phyloP scores from a whole-genome alignment of 1,284 basidiomycete species.

The Trametes polyzona region DNA sequence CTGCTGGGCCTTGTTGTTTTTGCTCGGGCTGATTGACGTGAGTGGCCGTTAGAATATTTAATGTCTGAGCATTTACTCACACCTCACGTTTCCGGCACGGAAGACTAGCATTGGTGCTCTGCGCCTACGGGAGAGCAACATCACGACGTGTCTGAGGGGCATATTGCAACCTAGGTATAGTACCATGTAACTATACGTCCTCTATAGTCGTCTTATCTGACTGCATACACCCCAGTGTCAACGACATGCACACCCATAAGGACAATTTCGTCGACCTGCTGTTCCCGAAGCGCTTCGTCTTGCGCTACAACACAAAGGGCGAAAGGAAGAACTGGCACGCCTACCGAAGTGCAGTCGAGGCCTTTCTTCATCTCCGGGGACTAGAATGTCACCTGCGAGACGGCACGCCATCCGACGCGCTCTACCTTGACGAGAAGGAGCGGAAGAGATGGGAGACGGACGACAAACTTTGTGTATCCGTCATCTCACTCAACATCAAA shows the following conservation, averaged over 20 bases:
- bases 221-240: neutral
- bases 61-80: too few species aligned
- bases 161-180: too few species aligned
- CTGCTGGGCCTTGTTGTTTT: too few species aligned
- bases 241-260: neutral
- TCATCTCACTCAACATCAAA: slow-evolving; percentile 10
- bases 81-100: too few species aligned
- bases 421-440: neutral
- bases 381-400: neutral
- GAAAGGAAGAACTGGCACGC: slow-evolving; percentile 2
- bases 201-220: too few species aligned
- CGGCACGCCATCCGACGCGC: neutral
- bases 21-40: too few species aligned
- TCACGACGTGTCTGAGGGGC: too few species aligned
- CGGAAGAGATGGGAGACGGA: slow-evolving; percentile 3
- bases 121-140: too few species aligned
- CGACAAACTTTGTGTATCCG: slow-evolving; percentile 3
- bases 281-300: slow-evolving; percentile 7
- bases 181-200: too few species aligned
- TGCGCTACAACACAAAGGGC: neutral
- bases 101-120: too few species aligned
- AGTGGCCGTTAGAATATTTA: too few species aligned
- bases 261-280: neutral
- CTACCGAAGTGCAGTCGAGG: slow-evolving; percentile 6
- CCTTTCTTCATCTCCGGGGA: neutral